Evolutionary conservation across 1,284 basidiomycete genomes (phyloP).

Genomic region (Thecaphora thlaspeos): DNA sequence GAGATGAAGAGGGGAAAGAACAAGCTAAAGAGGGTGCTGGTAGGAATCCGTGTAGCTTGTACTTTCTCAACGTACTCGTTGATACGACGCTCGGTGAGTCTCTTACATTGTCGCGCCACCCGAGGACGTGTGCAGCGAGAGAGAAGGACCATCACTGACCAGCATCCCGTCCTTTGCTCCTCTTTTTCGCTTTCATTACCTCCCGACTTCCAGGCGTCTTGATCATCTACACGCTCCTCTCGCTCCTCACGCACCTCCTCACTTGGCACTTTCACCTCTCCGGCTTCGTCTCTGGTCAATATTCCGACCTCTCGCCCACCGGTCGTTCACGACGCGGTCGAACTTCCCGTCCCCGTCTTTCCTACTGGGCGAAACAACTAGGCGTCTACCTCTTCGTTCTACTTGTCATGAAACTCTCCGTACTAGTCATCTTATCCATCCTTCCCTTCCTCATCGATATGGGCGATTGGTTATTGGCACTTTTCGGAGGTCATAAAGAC

Average conservation of each 20-base stretch:
- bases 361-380: conserved; percentile 79
- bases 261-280: conserved; percentile 68
- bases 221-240: conserved; percentile 78
- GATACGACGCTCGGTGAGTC: conserved; percentile 87
- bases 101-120: too few species aligned
- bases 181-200: too few species aligned
- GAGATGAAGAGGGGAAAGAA: too few species aligned
- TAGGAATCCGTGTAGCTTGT: conserved; percentile 60
- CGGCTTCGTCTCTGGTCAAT: conserved; percentile 82
- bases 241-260: conserved; percentile 69
- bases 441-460: conserved; percentile 68
- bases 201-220: conserved; percentile 67
- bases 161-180: too few species aligned
- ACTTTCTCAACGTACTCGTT: conserved; percentile 90
- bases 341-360: conserved; percentile 38
- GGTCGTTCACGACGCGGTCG: conserved; percentile 3
- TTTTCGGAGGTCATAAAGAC: conserved; percentile 66
- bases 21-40: too few species aligned
- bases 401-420: conserved; percentile 77
- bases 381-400: conserved; percentile 79
- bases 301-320: conserved; percentile 63
- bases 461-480: conserved; percentile 78
- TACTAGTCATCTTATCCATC: conserved; percentile 72
- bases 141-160: too few species aligned
- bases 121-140: too few species aligned